A percentile compares a stretch with the other conserved stretches of the same genome.
phyloP scores from a whole-genome alignment of 176 grass and related monocot genomes.

The Neostapfia colusana region DNA sequence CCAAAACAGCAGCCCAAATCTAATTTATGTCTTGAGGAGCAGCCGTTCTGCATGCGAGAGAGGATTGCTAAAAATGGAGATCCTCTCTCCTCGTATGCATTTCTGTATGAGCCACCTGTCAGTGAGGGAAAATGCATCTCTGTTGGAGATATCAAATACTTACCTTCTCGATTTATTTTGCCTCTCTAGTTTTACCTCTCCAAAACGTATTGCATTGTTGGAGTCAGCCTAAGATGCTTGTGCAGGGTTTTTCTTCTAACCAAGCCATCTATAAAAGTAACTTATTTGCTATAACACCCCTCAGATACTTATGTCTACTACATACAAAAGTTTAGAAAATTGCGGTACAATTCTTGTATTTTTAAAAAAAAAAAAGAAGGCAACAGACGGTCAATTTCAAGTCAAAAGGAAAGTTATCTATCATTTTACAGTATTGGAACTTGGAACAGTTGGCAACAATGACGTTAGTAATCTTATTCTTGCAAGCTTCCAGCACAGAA shows the following conservation, averaged over 20 bases:
- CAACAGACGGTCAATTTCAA: neutral
- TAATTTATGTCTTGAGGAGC: no score
- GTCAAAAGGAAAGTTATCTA: neutral
- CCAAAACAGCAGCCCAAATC: no score
- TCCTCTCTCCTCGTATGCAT: no score
- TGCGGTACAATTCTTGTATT: neutral
- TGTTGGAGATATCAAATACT: no score
- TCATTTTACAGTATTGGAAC: neutral
- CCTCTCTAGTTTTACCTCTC: no score
- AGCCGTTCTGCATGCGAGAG: no score
- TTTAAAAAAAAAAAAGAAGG: neutral
- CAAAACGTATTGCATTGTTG: no score
- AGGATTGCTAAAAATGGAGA: no score
- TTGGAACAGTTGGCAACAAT: conserved; percentile 30
- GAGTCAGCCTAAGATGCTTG: no score
- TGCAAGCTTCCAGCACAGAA: conserved; percentile 21
- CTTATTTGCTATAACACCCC: neutral
- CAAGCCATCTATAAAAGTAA: neutral
- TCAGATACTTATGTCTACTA: neutral
- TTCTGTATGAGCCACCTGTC: no score
- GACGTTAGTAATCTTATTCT: conserved; percentile 15
- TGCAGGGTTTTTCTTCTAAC: conserved; percentile 8
- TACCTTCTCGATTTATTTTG: no score
- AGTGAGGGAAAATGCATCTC: no score
- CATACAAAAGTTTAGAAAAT: neutral